Conservation (phyloP, 2,329 filamentous ascomycete genomes). For the Cercospora sp. region DNA sequence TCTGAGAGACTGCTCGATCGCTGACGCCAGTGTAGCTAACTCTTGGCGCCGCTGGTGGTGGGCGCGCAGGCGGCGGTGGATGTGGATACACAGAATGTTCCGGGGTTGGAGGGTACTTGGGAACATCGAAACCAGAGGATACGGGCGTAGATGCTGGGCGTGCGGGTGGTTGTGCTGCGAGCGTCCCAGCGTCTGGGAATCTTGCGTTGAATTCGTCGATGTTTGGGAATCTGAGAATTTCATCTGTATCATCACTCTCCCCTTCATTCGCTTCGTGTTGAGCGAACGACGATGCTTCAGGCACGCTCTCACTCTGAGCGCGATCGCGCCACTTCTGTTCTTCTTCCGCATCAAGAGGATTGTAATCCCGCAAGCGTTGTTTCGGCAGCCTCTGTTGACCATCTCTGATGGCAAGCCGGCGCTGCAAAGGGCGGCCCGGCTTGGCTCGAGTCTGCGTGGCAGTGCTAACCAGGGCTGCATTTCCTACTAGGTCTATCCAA, state of each 20-base stretch:
- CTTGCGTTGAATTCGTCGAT: conserved; percentile 82
- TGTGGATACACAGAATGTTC: conserved; percentile 41
- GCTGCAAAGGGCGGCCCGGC: conserved; percentile 51
- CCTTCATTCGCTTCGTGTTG: conserved; percentile 50
- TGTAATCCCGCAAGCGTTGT: conserved; percentile 59
- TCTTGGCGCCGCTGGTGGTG: conserved; percentile 56
- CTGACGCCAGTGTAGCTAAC: conserved; percentile 80
- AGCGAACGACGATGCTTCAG: conserved; percentile 29
- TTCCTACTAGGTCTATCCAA: conserved; percentile 81
- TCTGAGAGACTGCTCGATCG: conserved; percentile 51
- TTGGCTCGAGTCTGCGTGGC: conserved; percentile 55
- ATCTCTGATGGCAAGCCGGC: conserved; percentile 52
- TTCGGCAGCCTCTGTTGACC: conserved; percentile 56
- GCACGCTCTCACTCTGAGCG: conserved; percentile 65
- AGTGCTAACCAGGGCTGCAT: conserved; percentile 61
- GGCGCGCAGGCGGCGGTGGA: conserved; percentile 56
- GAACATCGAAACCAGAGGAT: conserved; percentile 30
- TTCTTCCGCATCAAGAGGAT: conserved; percentile 77
- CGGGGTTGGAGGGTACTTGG: conserved; percentile 37
- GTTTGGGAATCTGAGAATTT: conserved; percentile 23
- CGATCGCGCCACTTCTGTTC: conserved; percentile 77
- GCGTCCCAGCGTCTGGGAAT: conserved; percentile 69
- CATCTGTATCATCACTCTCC: conserved; percentile 19
- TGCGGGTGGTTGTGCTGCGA: conserved; percentile 57
- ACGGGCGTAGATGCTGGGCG: conserved; percentile 34